Percentiles rank a stretch among this genome's conserved stretches.
Conservation (phyloP, 2,329 filamentous ascomycete genomes). For the Atkinsonella texensis region DNA sequence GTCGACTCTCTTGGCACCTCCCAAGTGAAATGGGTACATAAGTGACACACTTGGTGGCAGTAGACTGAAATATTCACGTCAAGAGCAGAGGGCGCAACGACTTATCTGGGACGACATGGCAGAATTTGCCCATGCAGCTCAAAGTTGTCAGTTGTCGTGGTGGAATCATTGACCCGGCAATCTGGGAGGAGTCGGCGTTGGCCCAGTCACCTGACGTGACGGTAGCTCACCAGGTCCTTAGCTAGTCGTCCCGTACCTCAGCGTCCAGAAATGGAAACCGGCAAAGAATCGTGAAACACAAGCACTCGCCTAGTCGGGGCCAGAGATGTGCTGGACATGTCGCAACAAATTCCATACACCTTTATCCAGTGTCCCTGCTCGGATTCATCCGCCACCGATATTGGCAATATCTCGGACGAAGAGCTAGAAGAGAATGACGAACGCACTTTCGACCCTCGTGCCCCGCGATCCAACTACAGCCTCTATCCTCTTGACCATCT, state of each 20-base stretch:
- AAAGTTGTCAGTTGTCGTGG: not conserved
- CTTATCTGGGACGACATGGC: too few relatives aligned
- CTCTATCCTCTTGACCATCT: constrained; percentile 88
- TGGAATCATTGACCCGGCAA: not conserved
- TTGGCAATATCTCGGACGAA: constrained; percentile 18
- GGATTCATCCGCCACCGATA: constrained; percentile 27
- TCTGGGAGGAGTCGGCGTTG: too few relatives aligned
- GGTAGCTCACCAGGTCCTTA: too few relatives aligned
- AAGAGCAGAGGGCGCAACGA: too few relatives aligned
- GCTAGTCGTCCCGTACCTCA: not conserved
- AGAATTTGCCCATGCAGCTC: too few relatives aligned
- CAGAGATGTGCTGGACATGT: constrained; percentile 24
- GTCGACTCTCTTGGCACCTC: too few relatives aligned
- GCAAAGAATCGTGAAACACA: not conserved
- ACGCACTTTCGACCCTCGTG: constrained; percentile 73
- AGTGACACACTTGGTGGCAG: too few relatives aligned
- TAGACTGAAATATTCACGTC: too few relatives aligned
- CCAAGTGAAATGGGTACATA: too few relatives aligned
- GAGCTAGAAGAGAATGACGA: constrained; percentile 55
- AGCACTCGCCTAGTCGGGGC: not conserved
- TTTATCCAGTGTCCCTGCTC: constrained; percentile 58
- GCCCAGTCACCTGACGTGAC: constrained; percentile 5
- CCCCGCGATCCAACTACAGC: constrained; percentile 77
- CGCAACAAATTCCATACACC: constrained; percentile 46
- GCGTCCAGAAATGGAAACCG: not conserved